phyloP scores from a whole-genome alignment of 352 stramenopile genomes.

The Phytophthora quininea region DNA sequence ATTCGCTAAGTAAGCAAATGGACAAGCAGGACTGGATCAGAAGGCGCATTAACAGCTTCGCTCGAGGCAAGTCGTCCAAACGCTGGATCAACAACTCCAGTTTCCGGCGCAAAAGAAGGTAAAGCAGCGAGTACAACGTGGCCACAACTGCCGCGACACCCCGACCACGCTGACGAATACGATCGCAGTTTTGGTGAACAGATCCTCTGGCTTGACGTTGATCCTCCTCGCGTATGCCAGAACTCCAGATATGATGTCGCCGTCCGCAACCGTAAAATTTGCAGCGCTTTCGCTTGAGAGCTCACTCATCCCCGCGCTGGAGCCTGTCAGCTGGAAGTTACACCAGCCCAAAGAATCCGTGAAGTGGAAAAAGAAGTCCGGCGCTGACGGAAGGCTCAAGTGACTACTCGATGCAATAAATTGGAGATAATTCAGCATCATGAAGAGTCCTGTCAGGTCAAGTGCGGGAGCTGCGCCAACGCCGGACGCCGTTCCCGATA shows the following conservation, averaged over 20 bases:
- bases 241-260: constrained; percentile 78
- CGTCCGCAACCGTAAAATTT: constrained; percentile 63
- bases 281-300: constrained; percentile 38
- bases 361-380: constrained; percentile 69
- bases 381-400: constrained; percentile 59
- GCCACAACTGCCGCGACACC: constrained; percentile 61
- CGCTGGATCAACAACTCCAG: constrained; percentile 64
- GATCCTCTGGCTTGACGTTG: constrained; percentile 66
- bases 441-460: constrained; percentile 59
- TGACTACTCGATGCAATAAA: constrained; percentile 74
- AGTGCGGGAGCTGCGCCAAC: constrained; percentile 38
- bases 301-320: constrained; percentile 11
- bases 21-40: constrained; percentile 73
- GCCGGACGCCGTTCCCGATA: constrained; percentile 29
- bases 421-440: constrained; percentile 78
- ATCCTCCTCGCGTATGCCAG: constrained; percentile 70
- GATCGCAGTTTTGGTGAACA: constrained; percentile 78
- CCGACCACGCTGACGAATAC: constrained; percentile 68
- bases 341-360: constrained; percentile 75
- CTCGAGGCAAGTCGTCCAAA: constrained; percentile 69
- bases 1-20: constrained; percentile 81
- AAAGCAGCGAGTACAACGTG: constrained; percentile 59
- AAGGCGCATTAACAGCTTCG: constrained; percentile 71
- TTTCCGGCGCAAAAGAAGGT: constrained; percentile 46
- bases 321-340: constrained; percentile 45